Evolutionary conservation across 208 protist species (phyloP), one percentile per base, ranked within the genome.

Genomic region (Wallacemonas sp.): DNA sequence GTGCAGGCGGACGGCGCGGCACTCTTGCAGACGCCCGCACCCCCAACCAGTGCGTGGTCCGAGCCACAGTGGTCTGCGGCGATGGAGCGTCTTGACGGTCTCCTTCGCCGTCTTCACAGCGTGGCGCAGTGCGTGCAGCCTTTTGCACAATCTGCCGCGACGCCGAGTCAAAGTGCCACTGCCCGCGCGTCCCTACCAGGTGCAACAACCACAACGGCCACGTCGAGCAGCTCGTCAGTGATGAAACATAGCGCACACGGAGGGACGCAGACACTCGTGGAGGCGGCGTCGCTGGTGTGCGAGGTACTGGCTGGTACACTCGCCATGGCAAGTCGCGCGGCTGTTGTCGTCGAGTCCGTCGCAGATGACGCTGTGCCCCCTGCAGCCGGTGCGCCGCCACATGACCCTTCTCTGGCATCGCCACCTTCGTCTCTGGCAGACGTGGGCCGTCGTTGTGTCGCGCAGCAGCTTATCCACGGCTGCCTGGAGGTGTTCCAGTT

Each of bases 401-500:
- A n/a, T n/a, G n/a, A n/a, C n/a, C n/a, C n/a, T n/a, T n/a, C n/a
- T n/a, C n/a, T n/a, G n/a, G n/a, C n/a, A n/a, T n/a, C n/a, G n/a
- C n/a, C n/a, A n/a, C n/a, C n/a, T n/a, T n/a, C n/a, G n/a, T n/a
- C 33, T 1, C 1, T 34, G 0, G 27, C 27, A 8, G 34, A 15
- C 39, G 2, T 49, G 19, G 21, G 27, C 24, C 44, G 41, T 41
- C 27, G 51, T 19, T 58, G 51, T 19, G 42, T 54, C 4, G 49
- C 42, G 27, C 41, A 41, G 33, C 30, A 22, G 15, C 34, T 75
- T 15, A 62, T 75, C 30, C 34, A 62, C 41, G 70, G 63, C 19
- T 38, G 55, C 24, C 46, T 69, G 1, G 33, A 70, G 22, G 22
- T 47, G 1, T 61, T 75, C 27, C 19, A 62, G 34, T 55, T 75